These are phyloP conservation scores for Magnusiomyces sp. DNA, from an alignment of 1,139 yeast genomes.

Conservation along the genomic window DNA sequence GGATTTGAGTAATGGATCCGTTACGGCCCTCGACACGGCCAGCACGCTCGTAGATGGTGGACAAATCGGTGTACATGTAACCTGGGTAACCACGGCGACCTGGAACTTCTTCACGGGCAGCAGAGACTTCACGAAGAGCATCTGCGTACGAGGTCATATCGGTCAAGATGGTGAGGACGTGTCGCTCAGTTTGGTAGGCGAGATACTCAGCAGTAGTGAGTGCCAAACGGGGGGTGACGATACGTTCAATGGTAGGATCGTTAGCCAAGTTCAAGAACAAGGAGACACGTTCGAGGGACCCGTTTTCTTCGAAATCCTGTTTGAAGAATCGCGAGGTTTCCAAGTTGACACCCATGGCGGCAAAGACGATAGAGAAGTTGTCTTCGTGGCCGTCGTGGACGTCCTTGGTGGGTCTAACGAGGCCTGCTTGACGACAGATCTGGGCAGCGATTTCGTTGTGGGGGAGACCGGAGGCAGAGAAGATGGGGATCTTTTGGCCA, in stretches of 20 bases:
- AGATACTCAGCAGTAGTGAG: conserved; percentile 96
- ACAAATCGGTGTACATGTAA: conserved; percentile 99
- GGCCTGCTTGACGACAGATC: conserved; percentile 98
- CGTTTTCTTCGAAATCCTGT: conserved; percentile 98
- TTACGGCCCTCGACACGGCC: conserved; percentile 99
- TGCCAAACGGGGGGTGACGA: conserved; percentile 98
- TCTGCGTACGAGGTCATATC: conserved; percentile 99
- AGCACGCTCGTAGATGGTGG: conserved; percentile 97
- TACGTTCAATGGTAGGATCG: conserved; percentile 99
- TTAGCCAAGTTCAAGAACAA: conserved; percentile 95
- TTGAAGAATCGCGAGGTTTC: conserved; percentile 91
- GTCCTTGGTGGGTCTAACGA: conserved; percentile 98
- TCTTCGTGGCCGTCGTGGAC: conserved; percentile 99
- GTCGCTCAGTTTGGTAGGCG: conserved; percentile 98
- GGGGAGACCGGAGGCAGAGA: conserved; percentile 98
- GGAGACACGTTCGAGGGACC: conserved; percentile 94
- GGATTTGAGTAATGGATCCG: conserved; percentile 98
- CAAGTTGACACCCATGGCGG: conserved; percentile 95
- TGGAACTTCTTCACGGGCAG: conserved; percentile 99
- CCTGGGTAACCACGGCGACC: conserved; percentile 99
- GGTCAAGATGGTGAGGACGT: conserved; percentile 92
- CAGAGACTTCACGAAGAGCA: conserved; percentile 98
- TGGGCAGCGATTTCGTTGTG: conserved; percentile 99
- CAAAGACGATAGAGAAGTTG: conserved; percentile 96
- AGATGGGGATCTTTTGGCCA: conserved; percentile 98